phyloP scores from a whole-genome alignment of 805 yeast genomes.

The Suhomyces pyralidae region DNA sequence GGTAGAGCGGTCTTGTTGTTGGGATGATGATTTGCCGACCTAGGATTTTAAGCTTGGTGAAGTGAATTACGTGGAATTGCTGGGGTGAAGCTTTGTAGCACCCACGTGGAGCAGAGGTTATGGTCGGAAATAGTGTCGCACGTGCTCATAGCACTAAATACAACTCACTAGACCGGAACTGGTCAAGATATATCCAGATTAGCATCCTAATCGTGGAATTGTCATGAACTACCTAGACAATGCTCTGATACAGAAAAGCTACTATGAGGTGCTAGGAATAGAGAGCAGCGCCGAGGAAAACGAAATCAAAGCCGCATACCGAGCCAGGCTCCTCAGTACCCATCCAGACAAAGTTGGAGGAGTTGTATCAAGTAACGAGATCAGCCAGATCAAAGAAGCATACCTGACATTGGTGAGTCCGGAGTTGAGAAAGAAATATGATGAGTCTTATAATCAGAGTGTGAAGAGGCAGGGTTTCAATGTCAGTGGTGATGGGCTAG shows the following conservation, averaged over 20 bases:
- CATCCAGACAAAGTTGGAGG: conserved; percentile 74
- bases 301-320: conserved; percentile 64
- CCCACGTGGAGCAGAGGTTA: neutral
- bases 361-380: neutral
- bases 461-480: conserved; percentile 37
- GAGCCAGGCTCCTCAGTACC: conserved; percentile 49
- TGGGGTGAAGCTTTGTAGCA: neutral
- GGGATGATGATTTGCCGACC: neutral
- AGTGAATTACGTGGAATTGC: neutral
- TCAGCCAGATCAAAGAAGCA: conserved; percentile 52
- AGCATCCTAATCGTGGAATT: neutral
- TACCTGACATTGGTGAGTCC: conserved; percentile 52
- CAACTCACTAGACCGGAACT: neutral
- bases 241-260: conserved; percentile 16
- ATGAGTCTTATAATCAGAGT: conserved; percentile 37
- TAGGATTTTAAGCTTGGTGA: neutral
- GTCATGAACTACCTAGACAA: conserved; percentile 4
- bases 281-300: conserved; percentile 29
- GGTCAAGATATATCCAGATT: neutral
- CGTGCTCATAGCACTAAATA: neutral
- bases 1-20: neutral
- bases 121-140: neutral
- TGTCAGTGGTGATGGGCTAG: conserved; percentile 66
- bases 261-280: conserved; percentile 61
- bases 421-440: conserved; percentile 47